Evolutionary conservation across 352 stramenopile species (phyloP).

Genomic region (Globisporangium solare): DNA sequence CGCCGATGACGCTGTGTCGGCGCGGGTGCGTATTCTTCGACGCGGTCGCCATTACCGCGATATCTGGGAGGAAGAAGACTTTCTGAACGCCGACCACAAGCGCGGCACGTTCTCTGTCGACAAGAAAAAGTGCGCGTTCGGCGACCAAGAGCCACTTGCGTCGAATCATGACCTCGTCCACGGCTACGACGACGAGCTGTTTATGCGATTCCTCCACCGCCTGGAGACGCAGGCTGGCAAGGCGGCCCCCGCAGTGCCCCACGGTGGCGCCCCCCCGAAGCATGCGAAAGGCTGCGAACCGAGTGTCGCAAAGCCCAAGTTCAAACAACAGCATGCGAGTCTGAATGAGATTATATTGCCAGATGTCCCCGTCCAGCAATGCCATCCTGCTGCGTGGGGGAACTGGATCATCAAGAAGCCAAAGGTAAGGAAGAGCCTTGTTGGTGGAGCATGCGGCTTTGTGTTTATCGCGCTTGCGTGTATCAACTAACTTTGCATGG

Average conservation of each 20-base stretch:
- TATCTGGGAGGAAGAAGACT: constrained; percentile 75
- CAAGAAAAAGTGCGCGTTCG: constrained; percentile 30
- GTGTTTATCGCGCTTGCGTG: no score
- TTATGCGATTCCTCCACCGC: constrained; percentile 36
- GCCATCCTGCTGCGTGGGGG: constrained; percentile 60
- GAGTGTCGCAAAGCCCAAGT: constrained; percentile 11
- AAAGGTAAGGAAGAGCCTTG: constrained; percentile 16
- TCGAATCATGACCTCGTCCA: constrained; percentile 63
- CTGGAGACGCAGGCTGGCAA: constrained; percentile 22
- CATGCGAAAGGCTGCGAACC: constrained; percentile 1
- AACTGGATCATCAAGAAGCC: constrained; percentile 61
- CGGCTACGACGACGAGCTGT: constrained; percentile 75
- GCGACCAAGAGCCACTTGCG: constrained; percentile 30
- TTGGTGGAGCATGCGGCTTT: background rate
- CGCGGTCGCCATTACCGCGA: constrained; percentile 71
- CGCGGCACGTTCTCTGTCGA: constrained; percentile 11
- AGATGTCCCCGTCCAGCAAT: constrained; percentile 23
- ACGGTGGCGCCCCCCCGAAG: background rate
- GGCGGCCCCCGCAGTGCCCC: constrained; percentile 2
- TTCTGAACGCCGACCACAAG: constrained; percentile 32
- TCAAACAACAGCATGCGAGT: constrained; percentile 19
- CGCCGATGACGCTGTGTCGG: constrained; percentile 22
- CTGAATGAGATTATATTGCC: constrained; percentile 36
- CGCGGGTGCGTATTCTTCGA: constrained; percentile 28
- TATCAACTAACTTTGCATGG: no score